Evolutionary conservation across 352 stramenopile species (phyloP), one percentile per base, ranked within the genome.

Genomic region (Pythium monospermum): DNA sequence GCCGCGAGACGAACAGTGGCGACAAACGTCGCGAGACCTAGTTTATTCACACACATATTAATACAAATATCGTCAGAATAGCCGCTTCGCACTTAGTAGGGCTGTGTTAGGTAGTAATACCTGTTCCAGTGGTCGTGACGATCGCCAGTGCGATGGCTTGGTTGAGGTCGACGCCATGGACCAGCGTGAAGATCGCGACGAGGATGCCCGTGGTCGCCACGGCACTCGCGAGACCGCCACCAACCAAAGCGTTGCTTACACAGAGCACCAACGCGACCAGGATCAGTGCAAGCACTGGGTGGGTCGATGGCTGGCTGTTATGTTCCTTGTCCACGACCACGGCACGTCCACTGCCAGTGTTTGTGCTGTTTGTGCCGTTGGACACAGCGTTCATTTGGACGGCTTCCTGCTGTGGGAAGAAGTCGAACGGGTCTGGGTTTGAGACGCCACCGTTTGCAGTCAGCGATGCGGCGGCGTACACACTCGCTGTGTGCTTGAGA

Each of bases 391-490:
- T 49, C 16, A 49, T n/a, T n/a, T n/a, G n/a, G n/a, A n/a, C n/a
- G 13, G 30, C 30, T 13, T 35, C 30, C 30, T 13, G 23, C 44
- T 41, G 18, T 21, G 40, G 28, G 44, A 51, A 51, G 16, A 51
- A 41, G 2, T 6, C 30, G 7, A 51, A 51, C 21, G 23, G 22
- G 5, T 41, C 10, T 23, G 28, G 8, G 32, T 52, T 59, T 5
- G 44, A 38, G 18, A 55, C 40, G 11, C 54, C 54, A 12, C 54
- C 46, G 22, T 33, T 45, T 11, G 30, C 46, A 11, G 54, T 57
- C 46, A 33, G 22, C 16, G 59, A 69, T 21, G 66, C 58, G 8
- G 59, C 62, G n/a, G 55, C 53, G 6, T 16, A 49, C 25, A 76
- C 49, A 18, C 16, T 61, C 52, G 66, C 54, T 4, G 59, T 42